A percentile compares a stretch with the other conserved stretches of the same genome.
Conservation (phyloP, 805 yeast species). For the Yarrowia yakushimensis region DNA sequence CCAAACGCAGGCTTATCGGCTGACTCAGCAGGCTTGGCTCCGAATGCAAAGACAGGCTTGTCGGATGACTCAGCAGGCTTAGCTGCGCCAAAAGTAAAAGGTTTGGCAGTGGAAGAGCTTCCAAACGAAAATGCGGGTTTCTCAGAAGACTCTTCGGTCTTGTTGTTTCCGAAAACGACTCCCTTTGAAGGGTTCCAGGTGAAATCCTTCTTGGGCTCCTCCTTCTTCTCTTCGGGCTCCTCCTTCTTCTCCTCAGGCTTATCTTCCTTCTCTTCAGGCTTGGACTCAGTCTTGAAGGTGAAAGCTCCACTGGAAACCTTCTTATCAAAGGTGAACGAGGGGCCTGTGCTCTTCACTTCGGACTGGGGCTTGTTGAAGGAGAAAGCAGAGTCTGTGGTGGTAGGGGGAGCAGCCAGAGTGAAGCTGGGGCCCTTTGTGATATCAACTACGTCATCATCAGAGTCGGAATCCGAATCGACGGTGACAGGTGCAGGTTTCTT, state of each 20-base stretch:
- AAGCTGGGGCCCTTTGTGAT: constrained; percentile 74
- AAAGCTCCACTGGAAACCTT: constrained; percentile 25
- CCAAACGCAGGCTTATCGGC: not conserved
- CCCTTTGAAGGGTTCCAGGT: constrained; percentile 38
- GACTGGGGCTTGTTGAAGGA: constrained; percentile 37
- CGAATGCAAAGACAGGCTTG: not conserved
- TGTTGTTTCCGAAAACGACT: constrained; percentile 33
- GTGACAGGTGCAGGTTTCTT: constrained; percentile 28
- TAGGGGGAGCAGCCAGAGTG: constrained; percentile 47
- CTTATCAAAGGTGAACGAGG: constrained; percentile 29
- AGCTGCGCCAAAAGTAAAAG: not conserved
- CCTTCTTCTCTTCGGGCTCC: not conserved
- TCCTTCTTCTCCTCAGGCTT: not conserved
- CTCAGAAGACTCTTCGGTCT: constrained; percentile 27
- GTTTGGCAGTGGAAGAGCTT: not conserved
- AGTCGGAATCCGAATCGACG: constrained; percentile 46
- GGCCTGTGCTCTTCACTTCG: constrained; percentile 21
- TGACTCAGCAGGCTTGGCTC: not conserved
- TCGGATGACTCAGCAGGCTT: not conserved
- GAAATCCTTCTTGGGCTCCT: constrained; percentile 23
- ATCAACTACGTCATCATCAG: constrained; percentile 51
- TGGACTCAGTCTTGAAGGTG: constrained; percentile 29
- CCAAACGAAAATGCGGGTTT: constrained; percentile 30
- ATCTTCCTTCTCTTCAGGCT: not conserved
- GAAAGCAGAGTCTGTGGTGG: constrained; percentile 50